Base-by-base conservation (phyloP, 805 yeast species). In the Yarrowia hollandica region DNA sequence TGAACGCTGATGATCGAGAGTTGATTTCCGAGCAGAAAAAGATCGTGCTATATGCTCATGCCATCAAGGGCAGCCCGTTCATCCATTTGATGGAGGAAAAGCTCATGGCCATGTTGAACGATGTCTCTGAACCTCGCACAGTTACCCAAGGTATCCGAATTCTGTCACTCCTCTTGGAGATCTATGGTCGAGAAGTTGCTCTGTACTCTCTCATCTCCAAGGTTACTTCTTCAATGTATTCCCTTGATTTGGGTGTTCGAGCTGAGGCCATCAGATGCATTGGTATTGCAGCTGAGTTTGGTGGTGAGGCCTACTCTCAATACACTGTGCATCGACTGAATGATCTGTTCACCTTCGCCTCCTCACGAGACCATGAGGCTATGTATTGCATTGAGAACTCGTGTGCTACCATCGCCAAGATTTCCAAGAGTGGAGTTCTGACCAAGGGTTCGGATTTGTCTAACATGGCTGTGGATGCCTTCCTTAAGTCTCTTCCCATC, bases 1-100 rank as follows among this genome's bases (percentile, higher is more conserved):
- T 44, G 52, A 44, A n/a, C 67, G 87, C 88, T 65, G 95, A 90
- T 56, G 97, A 90, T 63, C 94, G 97, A 92, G 98, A 94, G 69
- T 92, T 94, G 44, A 84, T 92, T 59, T 89, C 89, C 65, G 76
- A 90, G 46, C 84, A 89, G 25, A 98, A 98, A 59, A 91, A 89
- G 71, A 90, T 88, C 67, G 83, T 94, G 66, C 98, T 44, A 9
- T 44, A 44, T 8, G 52, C 52, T 14, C 26, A 44, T n/a, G 52
- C 52, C n/a, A 44, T 44, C 35, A 44, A 44, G 52, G 52, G 52
- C 22, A 44, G 97, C 16, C 89, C 94, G 54, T 96, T 91, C 69
- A 90, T 97, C 3, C 88, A 96, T 8, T 76, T 88, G 16, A 77
- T 94, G 61, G 99, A 94, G 68, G 98, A 92, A 63, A 94, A 94